These are phyloP conservation scores for Leccinum fibrillosum DNA, from an alignment of 768 basidiomycete species.

Conservation along the genomic window DNA sequence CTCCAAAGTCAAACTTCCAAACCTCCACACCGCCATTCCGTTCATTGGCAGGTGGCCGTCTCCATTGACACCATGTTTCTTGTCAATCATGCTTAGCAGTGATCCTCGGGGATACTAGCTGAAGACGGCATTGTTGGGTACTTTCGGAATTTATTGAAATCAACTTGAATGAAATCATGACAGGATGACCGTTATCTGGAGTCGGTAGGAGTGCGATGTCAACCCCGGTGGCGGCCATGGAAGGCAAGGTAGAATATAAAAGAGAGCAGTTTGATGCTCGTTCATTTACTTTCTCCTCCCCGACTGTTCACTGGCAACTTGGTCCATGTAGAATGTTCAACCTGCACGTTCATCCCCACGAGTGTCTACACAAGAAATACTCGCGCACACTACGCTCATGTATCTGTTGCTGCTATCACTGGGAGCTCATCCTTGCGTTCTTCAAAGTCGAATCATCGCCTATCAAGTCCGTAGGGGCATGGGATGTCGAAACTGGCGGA, in stretches of 20 bases:
- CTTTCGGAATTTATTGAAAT: too few species aligned
- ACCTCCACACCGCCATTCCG: too few species aligned
- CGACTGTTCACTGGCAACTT: neutral
- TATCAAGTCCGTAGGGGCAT: neutral
- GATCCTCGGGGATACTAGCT: too few species aligned
- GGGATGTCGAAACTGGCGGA: conserved; percentile 3
- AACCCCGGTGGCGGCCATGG: neutral
- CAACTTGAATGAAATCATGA: neutral
- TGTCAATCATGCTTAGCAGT: too few species aligned
- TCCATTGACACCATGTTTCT: too few species aligned
- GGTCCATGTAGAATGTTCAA: neutral
- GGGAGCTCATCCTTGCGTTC: too few species aligned
- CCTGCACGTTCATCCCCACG: neutral
- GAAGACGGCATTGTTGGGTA: too few species aligned
- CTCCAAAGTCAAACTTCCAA: too few species aligned
- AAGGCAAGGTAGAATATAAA: neutral
- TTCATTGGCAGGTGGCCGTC: too few species aligned
- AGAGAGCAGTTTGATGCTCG: neutral
- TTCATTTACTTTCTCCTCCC: neutral
- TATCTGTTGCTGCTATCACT: too few species aligned
- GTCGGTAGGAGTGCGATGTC: neutral
- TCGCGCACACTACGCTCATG: neutral
- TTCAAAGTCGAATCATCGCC: neutral
- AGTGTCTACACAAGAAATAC: neutral
- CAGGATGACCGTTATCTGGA: neutral